Base-by-base conservation (phyloP, 1,139 yeast genomes). In the Scheffersomyces cryptocercus region DNA sequence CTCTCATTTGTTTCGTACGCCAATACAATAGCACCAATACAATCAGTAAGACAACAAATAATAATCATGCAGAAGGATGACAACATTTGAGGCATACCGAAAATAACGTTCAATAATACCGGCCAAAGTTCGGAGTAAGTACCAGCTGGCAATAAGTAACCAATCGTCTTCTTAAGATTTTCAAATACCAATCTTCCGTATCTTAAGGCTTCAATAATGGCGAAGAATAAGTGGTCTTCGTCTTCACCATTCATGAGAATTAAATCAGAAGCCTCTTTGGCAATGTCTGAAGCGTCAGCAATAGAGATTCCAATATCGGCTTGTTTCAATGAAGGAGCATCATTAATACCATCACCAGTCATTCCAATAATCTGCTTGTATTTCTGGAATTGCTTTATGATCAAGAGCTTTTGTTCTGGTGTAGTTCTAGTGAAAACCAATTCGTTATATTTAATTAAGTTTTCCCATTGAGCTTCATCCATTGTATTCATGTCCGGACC, bases 201-300 rank as follows among this genome's bases (percentile, higher is more conserved):
- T 44, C 65, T 64, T 45, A 78, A 56, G 3, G 81, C 84, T 34
- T 69, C 71, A 31, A 77, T 66, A 44, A 79, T 75, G 1, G 82
- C 70, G 28, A 70, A 61, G 50, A 79, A 76, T 15, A 52, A 44
- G 4, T 48, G 51, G 24, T 52, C 55, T 11, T 70, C 66, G 32
- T 58, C 64, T 20, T 61, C 63, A 12, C 47, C 49, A 35, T 42
- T 43, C 56, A 75, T 58, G 37, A 78, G 60, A 28, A 79, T 69
- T 53, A 79, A 55, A 55, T 79, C 84, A 29, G 81, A 68, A 0
- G 84, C 83, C 48, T 78, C 83, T 52, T 77, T 72, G n/a, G 84
- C 84, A 50, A 79, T 73, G 51, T 79, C 84, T 15, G 81, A 70
- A 3, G 80, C 84, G 39, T 67, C 70, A 5, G 67, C 68, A 65